These are phyloP conservation scores for Lachancea nothofagi DNA, from an alignment of 805 yeast genomes.

Conservation along the genomic window DNA sequence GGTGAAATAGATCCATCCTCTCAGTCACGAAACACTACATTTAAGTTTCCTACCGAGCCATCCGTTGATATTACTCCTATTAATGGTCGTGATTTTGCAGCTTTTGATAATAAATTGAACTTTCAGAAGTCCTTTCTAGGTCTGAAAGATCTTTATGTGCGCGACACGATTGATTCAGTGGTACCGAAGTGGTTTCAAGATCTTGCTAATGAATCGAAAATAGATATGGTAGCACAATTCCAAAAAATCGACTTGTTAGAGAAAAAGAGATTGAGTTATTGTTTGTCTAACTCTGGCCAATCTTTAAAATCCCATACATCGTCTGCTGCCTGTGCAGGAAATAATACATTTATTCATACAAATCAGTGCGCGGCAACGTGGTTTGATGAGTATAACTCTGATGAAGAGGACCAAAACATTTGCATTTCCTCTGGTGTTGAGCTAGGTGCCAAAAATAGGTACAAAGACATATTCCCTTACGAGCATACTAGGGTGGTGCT, in stretches of 20 bases:
- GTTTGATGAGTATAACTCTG: conserved; percentile 11
- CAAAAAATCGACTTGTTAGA: conserved; percentile 64
- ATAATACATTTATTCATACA: no score
- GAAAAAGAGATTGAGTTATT: conserved; percentile 52
- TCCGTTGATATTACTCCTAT: not conserved
- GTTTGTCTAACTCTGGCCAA: conserved; percentile 12
- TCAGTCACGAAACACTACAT: not conserved
- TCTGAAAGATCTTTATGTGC: conserved; percentile 13
- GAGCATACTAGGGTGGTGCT: conserved; percentile 78
- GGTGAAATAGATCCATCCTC: not conserved
- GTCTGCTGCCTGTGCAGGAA: no score
- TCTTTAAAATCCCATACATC: no score
- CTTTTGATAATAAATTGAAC: conserved; percentile 17
- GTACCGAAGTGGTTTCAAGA: conserved; percentile 54
- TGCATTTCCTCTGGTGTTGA: conserved; percentile 72
- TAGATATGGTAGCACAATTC: conserved; percentile 45
- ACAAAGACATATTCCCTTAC: conserved; percentile 82
- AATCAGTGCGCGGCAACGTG: conserved; percentile 3
- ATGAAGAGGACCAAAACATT: conserved; percentile 24
- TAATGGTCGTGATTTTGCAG: not conserved
- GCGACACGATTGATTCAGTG: conserved; percentile 15
- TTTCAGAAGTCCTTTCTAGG: conserved; percentile 24
- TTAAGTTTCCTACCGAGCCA: conserved; percentile 9
- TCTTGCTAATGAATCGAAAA: conserved; percentile 23
- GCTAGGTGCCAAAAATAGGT: conserved; percentile 74